Base-by-base conservation (phyloP, 345 rosid species). In the Salix suchowensis region DNA sequence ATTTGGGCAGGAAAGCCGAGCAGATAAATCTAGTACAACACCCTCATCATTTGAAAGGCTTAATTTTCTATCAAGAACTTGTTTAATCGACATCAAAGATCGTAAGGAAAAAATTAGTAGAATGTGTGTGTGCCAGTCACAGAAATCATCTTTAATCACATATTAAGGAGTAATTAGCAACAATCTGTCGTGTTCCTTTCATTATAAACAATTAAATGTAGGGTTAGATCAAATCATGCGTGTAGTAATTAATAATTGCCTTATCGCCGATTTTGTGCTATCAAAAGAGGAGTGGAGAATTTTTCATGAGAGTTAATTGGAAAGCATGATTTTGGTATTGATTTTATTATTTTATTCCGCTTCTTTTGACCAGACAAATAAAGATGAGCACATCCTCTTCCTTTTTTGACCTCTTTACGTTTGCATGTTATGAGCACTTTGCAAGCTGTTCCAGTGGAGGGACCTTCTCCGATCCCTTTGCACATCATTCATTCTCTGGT, bases 271-370 rank as follows among this genome's bases (percentile, higher is more conserved):
- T 14, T 58, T 30, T 13, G 24, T 77, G 13, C 34, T 71, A n/a
- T 36, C 15, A 10, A 3, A 5, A 11, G 37, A 15, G 69, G 28
- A 70, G 44, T 46, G 36, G 75, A 30, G 55, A 50, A 71, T 52
- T 72, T 40, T 26, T 18, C 7, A 37, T 28, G 71, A 52, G 24
- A 26, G 48, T 30, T 34, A 34, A 34, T 36, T 52, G 14, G 50
- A 16, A 73, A 55, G 48, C 76, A 78, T 55, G 16, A 62, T 67
- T 68, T 28, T 26, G 65, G 70, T 62, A 39, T 77, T 70, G 75
- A 50, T 39, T 76, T 39, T 21, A 13, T 58, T 40, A 3, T 67
- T 40, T 71, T 77, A 42, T 65, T 58, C 68, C 74, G n/a, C 48
- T 28, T 26, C 24, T 78, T 67, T 39, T 40, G 66, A 21, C 24